Evolutionary conservation across 768 basidiomycete species (phyloP).

Genomic region (Amylocystis lapponica): DNA sequence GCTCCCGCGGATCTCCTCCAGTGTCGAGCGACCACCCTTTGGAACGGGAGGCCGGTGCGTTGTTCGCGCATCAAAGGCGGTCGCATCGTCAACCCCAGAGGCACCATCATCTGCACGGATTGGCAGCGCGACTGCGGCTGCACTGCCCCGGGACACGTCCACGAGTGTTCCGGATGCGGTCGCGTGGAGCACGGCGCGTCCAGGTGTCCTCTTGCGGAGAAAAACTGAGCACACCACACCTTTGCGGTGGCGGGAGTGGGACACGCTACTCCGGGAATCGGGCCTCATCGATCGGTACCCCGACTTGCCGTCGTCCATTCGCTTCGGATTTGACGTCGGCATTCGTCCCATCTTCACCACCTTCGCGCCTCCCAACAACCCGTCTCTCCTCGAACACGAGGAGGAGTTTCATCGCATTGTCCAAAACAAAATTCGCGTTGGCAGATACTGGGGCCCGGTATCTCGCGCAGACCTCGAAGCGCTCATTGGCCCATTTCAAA

Average conservation of each 20-base stretch:
- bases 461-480: constrained; percentile 14
- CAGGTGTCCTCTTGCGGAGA: neutral
- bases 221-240: neutral
- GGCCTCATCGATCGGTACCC: neutral
- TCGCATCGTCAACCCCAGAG: neutral
- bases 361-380: constrained; percentile 1
- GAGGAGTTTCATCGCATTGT: no score
- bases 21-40: neutral
- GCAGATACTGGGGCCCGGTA: neutral
- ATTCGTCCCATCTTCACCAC: constrained; percentile 8
- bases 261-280: neutral
- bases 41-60: neutral
- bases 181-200: neutral
- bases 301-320: neutral
- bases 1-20: neutral
- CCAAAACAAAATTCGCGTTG: no score
- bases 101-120: neutral
- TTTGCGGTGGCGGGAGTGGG: neutral
- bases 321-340: neutral
- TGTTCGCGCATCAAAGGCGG: neutral
- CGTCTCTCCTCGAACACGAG: neutral
- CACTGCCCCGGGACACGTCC: neutral
- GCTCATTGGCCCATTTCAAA: constrained; percentile 35
- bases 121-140: neutral
- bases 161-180: neutral